phyloP scores from a whole-genome alignment of 306 rosid species.

The Prunus armeniaca region DNA sequence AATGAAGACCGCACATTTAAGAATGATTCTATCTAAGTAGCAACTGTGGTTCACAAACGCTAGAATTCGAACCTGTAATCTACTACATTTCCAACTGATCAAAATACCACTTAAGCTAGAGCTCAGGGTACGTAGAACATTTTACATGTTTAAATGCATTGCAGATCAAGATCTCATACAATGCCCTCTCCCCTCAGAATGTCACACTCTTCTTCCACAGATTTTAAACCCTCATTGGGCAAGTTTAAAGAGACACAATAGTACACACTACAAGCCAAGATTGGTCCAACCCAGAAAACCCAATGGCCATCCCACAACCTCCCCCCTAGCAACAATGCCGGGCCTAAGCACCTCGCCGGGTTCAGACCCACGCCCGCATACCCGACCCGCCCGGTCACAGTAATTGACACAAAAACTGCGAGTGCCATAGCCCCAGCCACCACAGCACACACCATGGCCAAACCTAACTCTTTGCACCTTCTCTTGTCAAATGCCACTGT shows the following conservation, averaged over 20 bases:
- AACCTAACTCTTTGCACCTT: constrained; percentile 50
- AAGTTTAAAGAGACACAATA: constrained; percentile 43
- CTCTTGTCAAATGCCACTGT: constrained; percentile 62
- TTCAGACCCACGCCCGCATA: constrained; percentile 71
- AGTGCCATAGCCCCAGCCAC: constrained; percentile 56
- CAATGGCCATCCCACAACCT: constrained; percentile 73
- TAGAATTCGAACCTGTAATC: not conserved
- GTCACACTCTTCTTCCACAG: constrained; percentile 35
- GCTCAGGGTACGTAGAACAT: not conserved
- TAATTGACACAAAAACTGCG: constrained; percentile 59
- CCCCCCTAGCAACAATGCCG: constrained; percentile 55
- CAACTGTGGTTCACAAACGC: no score
- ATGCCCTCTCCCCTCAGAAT: constrained; percentile 8
- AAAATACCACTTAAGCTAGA: not conserved
- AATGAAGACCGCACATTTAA: no score
- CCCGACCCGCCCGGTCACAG: constrained; percentile 46
- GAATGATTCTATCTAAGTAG: no score
- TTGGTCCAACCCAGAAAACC: constrained; percentile 80
- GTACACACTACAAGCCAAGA: constrained; percentile 54
- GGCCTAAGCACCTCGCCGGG: constrained; percentile 74
- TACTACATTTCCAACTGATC: not conserved
- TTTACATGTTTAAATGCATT: not conserved
- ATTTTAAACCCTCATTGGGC: constrained; percentile 34
- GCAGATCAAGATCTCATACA: not conserved
- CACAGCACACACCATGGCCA: constrained; percentile 50